These are phyloP conservation scores for Neonectria hederae DNA, from an alignment of 2,329 filamentous ascomycete species.

Conservation along the genomic window DNA sequence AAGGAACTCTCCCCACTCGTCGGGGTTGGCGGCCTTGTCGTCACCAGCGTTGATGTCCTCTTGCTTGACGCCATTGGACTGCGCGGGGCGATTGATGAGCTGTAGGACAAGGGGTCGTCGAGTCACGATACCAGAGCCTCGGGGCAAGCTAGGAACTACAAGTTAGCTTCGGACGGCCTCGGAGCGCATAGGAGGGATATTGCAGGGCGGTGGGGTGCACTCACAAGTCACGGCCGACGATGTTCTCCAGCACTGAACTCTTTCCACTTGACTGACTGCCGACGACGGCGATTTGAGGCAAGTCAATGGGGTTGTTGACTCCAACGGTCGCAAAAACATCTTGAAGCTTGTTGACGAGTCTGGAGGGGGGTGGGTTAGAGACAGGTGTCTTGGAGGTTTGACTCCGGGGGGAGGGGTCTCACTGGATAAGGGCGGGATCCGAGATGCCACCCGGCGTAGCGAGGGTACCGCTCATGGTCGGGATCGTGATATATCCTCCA, in stretches of 20 bases:
- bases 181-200: slow-evolving; percentile 19
- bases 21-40: slow-evolving; percentile 88
- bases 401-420: slow-evolving; percentile 40
- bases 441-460: slow-evolving; percentile 67
- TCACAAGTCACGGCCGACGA: slow-evolving; percentile 98
- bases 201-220: slow-evolving; percentile 48
- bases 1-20: slow-evolving; percentile 99
- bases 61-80: slow-evolving; percentile 77
- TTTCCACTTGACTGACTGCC: slow-evolving; percentile 99
- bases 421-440: slow-evolving; percentile 74
- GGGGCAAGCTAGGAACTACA: slow-evolving; percentile 75
- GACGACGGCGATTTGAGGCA: slow-evolving; percentile 97
- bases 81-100: slow-evolving; percentile 88
- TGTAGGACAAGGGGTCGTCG: slow-evolving; percentile 95
- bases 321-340: slow-evolving; percentile 99
- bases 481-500: slow-evolving; percentile 22
- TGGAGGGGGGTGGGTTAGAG: slow-evolving; percentile 45
- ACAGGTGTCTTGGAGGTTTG: slow-evolving; percentile 25
- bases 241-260: slow-evolving; percentile 98
- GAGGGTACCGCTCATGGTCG: slow-evolving; percentile 51
- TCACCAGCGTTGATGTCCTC: slow-evolving; percentile 72
- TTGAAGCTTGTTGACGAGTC: slow-evolving; percentile 97
- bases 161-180: slow-evolving; percentile 23
- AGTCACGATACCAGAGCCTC: slow-evolving; percentile 97
- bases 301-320: slow-evolving; percentile 98